phyloP scores from a whole-genome alignment of 2,329 filamentous ascomycete genomes.

The Ophiostoma sp. region DNA sequence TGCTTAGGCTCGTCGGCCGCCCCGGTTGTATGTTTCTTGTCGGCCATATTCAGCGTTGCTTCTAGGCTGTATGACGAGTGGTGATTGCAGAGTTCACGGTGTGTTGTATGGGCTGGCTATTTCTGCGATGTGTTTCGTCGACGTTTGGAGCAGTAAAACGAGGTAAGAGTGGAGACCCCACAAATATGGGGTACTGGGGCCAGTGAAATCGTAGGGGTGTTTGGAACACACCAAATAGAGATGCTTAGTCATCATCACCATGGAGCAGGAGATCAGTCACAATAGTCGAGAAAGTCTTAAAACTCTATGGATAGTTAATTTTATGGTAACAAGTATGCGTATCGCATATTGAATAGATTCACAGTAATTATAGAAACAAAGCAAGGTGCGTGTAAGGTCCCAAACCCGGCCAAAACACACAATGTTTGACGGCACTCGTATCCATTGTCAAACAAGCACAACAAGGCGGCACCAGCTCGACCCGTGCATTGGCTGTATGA shows the following conservation, averaged over 20 bases:
- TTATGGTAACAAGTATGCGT: not conserved
- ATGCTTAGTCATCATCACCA: not conserved
- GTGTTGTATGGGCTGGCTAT: not conserved
- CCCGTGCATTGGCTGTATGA: not conserved
- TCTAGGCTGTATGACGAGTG: not conserved
- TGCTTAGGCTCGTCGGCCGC: not conserved
- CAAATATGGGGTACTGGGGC: not conserved
- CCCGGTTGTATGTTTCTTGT: not conserved
- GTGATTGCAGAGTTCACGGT: not conserved
- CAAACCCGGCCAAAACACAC: not conserved
- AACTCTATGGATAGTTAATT: no score
- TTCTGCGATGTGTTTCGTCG: not conserved
- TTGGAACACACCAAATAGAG: not conserved
- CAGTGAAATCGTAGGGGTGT: no score
- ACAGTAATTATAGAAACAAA: not conserved
- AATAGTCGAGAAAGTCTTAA: no score
- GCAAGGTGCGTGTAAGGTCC: not conserved
- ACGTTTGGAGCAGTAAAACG: not conserved
- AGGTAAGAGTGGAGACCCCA: not conserved
- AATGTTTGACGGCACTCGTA: not conserved
- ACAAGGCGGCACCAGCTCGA: not conserved
- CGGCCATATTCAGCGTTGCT: conserved; percentile 9
- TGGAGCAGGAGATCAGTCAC: no score
- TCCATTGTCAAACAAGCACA: not conserved
- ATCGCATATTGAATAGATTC: not conserved